These are phyloP conservation scores for Tuctoria greenei DNA, from an alignment of 176 grass and related monocot species.

Conservation along the genomic window DNA sequence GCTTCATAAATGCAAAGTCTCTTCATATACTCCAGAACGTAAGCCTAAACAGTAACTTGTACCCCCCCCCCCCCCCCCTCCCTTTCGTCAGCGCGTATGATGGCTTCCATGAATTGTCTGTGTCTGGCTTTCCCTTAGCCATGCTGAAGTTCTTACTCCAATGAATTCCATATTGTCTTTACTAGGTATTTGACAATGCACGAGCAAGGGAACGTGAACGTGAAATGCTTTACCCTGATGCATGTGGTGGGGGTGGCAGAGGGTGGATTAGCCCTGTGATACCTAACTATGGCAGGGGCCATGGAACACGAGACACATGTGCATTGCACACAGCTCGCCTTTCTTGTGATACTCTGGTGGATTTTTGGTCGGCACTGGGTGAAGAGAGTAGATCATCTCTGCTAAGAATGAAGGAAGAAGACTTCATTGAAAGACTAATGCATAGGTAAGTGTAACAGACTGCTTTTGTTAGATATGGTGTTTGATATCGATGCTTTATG, in stretches of 20 bases:
- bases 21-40: constrained; percentile 76
- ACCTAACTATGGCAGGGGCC: constrained; percentile 66
- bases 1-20: constrained; percentile 68
- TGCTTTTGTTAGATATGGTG: constrained; percentile 2
- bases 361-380: constrained; percentile 75
- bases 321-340: constrained; percentile 81
- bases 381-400: constrained; percentile 75
- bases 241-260: constrained; percentile 76
- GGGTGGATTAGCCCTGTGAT: constrained; percentile 85
- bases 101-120: not conserved
- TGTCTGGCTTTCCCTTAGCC: not conserved
- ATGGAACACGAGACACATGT: constrained; percentile 80
- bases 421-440: constrained; percentile 85
- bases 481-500: not conserved
- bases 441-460: constrained; percentile 51
- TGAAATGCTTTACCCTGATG: constrained; percentile 90
- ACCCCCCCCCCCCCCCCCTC: not conserved
- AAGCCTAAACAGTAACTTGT: constrained; percentile 23
- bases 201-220: constrained; percentile 72
- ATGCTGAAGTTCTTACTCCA: constrained; percentile 18
- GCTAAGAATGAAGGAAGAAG: constrained; percentile 83
- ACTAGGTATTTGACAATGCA: constrained; percentile 90
- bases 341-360: constrained; percentile 81
- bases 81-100: not conserved
- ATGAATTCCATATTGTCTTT: constrained; percentile 6